Conservation (phyloP, 2,329 filamentous ascomycete species). For the Scedosporium minutisporum region DNA sequence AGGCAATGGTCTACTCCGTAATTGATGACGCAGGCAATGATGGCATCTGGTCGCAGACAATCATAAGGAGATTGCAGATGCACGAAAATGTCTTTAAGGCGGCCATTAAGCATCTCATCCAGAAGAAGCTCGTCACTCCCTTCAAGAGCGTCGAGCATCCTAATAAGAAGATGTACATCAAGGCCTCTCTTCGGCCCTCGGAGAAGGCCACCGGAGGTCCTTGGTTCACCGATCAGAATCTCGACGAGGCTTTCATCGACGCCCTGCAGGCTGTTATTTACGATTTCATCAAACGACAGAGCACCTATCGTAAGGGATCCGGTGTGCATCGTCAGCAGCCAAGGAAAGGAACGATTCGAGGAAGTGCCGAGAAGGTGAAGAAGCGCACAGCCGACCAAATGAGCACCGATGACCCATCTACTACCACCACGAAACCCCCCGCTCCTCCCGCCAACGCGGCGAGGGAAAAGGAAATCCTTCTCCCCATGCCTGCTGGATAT, state of each 20-base stretch:
- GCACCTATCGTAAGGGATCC: slow-evolving; percentile 49
- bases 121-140: slow-evolving; percentile 71
- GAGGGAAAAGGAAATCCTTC: slow-evolving; percentile 27
- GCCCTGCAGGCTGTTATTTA: slow-evolving; percentile 65
- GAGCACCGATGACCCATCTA: slow-evolving; percentile 3
- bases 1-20: slow-evolving; percentile 73
- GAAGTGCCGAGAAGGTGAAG: slow-evolving; percentile 32
- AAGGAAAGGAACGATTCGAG: slow-evolving; percentile 47
- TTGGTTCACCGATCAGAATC: slow-evolving; percentile 86
- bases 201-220: slow-evolving; percentile 88
- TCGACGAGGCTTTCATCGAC: slow-evolving; percentile 83
- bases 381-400: slow-evolving; percentile 38
- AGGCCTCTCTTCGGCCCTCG: slow-evolving; percentile 70
- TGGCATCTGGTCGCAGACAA: slow-evolving; percentile 83
- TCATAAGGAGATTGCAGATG: slow-evolving; percentile 71
- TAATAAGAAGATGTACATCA: slow-evolving; percentile 92
- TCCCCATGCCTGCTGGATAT: slow-evolving; percentile 57
- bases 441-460: slow-evolving; percentile 18
- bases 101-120: slow-evolving; percentile 73
- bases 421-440: slow-evolving; percentile 9
- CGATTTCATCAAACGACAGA: slow-evolving; percentile 60
- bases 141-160: slow-evolving; percentile 90
- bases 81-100: slow-evolving; percentile 76
- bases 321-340: slow-evolving; percentile 31
- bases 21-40: slow-evolving; percentile 79